Evolutionary conservation across 139 green algal species (phyloP).

Genomic region (Chlorella sorokiniana): DNA sequence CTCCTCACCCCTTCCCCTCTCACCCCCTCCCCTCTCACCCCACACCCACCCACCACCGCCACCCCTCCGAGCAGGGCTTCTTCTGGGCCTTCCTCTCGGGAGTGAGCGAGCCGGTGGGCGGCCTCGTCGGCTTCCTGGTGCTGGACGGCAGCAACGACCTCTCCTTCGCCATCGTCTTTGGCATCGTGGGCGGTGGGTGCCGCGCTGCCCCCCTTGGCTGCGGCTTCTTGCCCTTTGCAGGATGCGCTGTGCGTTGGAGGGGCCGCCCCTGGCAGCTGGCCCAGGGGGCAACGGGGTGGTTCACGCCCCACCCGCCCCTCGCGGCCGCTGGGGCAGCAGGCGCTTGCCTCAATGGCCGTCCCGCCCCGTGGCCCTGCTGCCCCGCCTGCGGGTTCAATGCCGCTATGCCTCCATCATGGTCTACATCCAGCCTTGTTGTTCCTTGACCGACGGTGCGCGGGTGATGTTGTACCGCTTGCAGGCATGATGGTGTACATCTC

Average conservation of each 20-base stretch:
- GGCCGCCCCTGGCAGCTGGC: no score
- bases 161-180: conserved; percentile 64
- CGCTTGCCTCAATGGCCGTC: no score
- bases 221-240: no score
- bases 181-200: conserved; percentile 62
- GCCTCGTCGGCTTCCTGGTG: conserved; percentile 54
- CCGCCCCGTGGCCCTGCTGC: neutral
- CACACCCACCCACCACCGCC: neutral
- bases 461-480: neutral
- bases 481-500: conserved; percentile 85
- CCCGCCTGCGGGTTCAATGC: no score
- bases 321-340: no score
- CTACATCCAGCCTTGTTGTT: conserved; percentile 56
- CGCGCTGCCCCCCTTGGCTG: no score
- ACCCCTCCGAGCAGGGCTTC: conserved; percentile 51
- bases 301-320: no score
- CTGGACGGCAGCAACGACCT: conserved; percentile 25
- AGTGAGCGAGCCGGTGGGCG: conserved; percentile 77
- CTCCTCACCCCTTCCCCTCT: neutral
- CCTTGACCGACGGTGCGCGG: neutral
- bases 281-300: no score
- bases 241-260: no score
- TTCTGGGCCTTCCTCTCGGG: conserved; percentile 70
- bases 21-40: neutral
- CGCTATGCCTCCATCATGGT: no score